Evolutionary conservation across 2,329 filamentous ascomycete genomes (phyloP), one percentile per base, ranked within the genome.

Genomic region (Pseudogymnoascus sp.): DNA sequence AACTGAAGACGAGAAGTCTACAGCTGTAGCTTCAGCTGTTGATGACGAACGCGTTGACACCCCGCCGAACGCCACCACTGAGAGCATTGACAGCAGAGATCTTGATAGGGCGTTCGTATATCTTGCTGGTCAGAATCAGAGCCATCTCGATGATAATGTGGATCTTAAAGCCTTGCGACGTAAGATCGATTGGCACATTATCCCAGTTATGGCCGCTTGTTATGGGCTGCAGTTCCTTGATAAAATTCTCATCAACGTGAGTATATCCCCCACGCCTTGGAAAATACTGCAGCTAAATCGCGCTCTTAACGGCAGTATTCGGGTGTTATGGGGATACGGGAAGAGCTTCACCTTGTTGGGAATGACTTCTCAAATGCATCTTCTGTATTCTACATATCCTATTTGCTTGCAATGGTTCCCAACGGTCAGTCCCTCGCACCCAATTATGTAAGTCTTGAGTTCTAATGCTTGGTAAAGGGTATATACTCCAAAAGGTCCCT

Each of bases 331-430:
- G 84, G 85, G 1, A 71, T 89, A 6, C 76, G 73, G 16, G 72
- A 78, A 61, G 83, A 86, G 63, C 76, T 85, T 6, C 74, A 80
- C 0, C 77, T 88, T 61, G 71, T 73, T 11, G 81, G 81, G 14
- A 86, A 87, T 64, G 79, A 88, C 59, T 88, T 87, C 70, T 83
- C 82, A 56, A 85, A 85, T 72, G 73, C 84, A n/a, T 83, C 84
- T 3, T 86, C 84, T 0, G 81, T 82, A 26, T 82, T 88, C 68
- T 88, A 85, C 68, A 83, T 88, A 44, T 84, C 82, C 4, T 81
- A 84, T 62, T 73, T 85, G 0, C 76, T 81, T 65, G 83, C 83
- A 24, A 84, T 86, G 71, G 74, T 86, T 2, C 84, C 83, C 6
- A 85, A 85, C 64, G 82, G 83, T 82, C 69, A 65, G 74, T 71